phyloP scores from a whole-genome alignment of 495 filamentous ascomycete species.

The Lasiosphaeria miniovina region DNA sequence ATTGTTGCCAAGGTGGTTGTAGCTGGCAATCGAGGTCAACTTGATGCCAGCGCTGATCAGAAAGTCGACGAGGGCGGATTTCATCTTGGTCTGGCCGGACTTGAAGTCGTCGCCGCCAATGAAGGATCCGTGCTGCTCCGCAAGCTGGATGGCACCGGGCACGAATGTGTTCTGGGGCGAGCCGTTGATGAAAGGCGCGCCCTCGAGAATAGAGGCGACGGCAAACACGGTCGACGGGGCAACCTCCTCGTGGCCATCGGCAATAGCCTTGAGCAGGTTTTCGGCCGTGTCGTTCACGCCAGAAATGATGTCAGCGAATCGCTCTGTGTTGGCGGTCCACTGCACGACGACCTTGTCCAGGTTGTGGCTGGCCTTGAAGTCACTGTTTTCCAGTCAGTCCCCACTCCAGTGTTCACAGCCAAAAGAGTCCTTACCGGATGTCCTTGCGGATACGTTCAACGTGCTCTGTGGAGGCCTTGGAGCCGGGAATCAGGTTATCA shows the following conservation, averaged over 20 bases:
- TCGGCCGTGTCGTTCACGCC: slow-evolving; percentile 97
- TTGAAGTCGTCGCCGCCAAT: slow-evolving; percentile 99
- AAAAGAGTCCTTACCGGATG: slow-evolving; percentile 64
- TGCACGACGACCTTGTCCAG: slow-evolving; percentile 96
- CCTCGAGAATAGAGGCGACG: slow-evolving; percentile 87
- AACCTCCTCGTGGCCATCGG: slow-evolving; percentile 81
- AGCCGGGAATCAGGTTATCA: slow-evolving; percentile 82
- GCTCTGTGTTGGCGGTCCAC: slow-evolving; percentile 99
- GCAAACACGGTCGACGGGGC: slow-evolving; percentile 94
- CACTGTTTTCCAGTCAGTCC: slow-evolving; percentile 43
- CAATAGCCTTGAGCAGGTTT: slow-evolving; percentile 84
- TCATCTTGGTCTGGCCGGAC: slow-evolving; percentile 99
- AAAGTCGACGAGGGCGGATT: slow-evolving; percentile 97
- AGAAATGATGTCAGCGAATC: slow-evolving; percentile 80
- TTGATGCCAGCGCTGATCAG: slow-evolving; percentile 98
- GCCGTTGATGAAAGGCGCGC: slow-evolving; percentile 95
- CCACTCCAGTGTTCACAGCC: not conserved
- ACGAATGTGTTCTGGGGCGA: slow-evolving; percentile 99
- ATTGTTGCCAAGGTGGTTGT: slow-evolving; percentile 99
- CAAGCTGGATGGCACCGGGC: slow-evolving; percentile 83
- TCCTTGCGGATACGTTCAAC: slow-evolving; percentile 93
- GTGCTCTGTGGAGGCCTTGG: slow-evolving; percentile 79
- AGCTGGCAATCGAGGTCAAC: slow-evolving; percentile 96
- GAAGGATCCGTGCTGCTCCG: slow-evolving; percentile 84
- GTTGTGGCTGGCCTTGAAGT: slow-evolving; percentile 83